Percentiles rank a stretch among this genome's conserved stretches.
These are phyloP conservation scores for Penicillium mononematosum DNA, from an alignment of 495 filamentous ascomycete genomes.

Conservation along the genomic window DNA sequence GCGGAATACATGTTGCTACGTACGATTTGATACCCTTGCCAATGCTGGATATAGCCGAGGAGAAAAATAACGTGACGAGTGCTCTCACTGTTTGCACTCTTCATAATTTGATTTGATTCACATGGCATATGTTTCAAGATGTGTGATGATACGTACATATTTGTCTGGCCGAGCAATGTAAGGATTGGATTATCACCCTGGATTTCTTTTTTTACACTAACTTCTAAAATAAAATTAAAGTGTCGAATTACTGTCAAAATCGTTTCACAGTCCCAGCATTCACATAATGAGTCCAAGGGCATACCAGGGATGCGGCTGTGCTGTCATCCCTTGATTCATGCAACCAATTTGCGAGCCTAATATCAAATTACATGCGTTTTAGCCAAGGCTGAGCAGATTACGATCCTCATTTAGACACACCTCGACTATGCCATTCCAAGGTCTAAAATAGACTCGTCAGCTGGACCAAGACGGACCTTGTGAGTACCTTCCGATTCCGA, in stretches of 20 bases:
- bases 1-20: constrained; percentile 17
- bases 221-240: neutral
- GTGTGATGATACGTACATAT: constrained; percentile 11
- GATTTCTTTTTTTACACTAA: neutral
- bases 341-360: neutral
- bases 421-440: neutral
- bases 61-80: constrained; percentile 13
- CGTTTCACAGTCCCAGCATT: neutral
- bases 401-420: constrained; percentile 4
- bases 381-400: constrained; percentile 2
- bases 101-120: constrained; percentile 4
- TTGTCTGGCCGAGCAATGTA: neutral
- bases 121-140: neutral
- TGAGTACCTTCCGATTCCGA: neutral
- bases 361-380: neutral
- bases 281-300: neutral
- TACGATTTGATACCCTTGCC: neutral
- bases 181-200: neutral
- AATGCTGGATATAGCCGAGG: neutral
- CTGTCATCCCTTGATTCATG: constrained; percentile 1
- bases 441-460: neutral
- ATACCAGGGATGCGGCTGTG: constrained; percentile 1
- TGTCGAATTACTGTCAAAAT: neutral
- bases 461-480: neutral
- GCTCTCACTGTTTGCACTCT: constrained; percentile 7